A percentile compares a stretch with the other conserved stretches of the same genome.
Conservation (phyloP, 768 basidiomycete species). For the Agrocybe pediades region DNA sequence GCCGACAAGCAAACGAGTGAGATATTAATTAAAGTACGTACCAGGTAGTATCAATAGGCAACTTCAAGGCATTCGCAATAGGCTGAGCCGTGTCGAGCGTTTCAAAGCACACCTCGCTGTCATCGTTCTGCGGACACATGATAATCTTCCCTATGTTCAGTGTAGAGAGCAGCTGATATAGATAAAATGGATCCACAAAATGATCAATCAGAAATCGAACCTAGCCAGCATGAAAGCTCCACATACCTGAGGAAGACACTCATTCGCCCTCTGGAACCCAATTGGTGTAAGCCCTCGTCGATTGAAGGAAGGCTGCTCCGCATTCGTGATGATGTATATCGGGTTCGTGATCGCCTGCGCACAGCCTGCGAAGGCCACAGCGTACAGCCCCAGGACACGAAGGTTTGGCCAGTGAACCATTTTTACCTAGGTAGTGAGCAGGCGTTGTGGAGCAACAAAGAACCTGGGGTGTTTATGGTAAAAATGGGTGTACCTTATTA, state of each 20-base stretch:
- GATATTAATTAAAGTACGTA: conserved; percentile 5
- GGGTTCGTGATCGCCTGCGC: conserved; percentile 15
- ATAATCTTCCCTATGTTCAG: conserved; percentile 28
- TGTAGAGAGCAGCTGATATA: conserved; percentile 16
- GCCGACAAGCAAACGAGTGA: not conserved
- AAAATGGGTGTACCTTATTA: not conserved
- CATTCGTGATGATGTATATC: conserved; percentile 26
- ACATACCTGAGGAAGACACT: conserved; percentile 24
- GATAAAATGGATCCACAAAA: not conserved
- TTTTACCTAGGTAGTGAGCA: not conserved
- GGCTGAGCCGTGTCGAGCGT: conserved; percentile 24
- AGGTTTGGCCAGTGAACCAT: not conserved
- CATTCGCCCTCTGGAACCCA: conserved; percentile 21
- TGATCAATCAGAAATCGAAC: not conserved
- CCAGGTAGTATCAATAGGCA: conserved; percentile 25
- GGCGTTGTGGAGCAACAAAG: not conserved
- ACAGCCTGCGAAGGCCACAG: not conserved
- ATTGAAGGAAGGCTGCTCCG: conserved; percentile 24
- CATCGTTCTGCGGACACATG: conserved; percentile 23
- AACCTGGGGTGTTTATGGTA: not conserved
- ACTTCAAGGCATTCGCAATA: conserved; percentile 21
- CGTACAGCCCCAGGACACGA: not conserved
- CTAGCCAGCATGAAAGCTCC: not conserved
- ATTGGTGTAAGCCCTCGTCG: conserved; percentile 24
- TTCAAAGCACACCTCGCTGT: conserved; percentile 22